Conservation (phyloP, 2,329 filamentous ascomycete genomes). For the Harringtonia aguacate region DNA sequence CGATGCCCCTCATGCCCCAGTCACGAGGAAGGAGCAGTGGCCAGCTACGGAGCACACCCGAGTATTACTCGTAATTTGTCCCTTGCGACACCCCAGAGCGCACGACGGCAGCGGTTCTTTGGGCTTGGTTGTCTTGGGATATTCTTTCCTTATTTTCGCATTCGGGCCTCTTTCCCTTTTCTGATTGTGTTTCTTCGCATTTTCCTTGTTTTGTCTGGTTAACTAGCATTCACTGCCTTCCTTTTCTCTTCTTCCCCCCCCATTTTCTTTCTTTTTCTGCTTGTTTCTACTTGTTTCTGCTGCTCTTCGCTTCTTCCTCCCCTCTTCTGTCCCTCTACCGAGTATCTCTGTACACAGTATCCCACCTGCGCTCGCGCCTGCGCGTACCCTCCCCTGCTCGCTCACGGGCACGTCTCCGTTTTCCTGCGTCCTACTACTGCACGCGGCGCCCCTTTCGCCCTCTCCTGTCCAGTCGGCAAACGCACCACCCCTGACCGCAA, state of each 20-base stretch:
- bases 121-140: background rate
- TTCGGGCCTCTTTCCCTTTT: background rate
- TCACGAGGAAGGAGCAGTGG: background rate
- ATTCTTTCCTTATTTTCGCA: no score
- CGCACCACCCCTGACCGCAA: background rate
- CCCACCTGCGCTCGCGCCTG: no score
- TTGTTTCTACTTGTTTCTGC: no score
- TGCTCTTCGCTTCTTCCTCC: no score
- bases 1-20: background rate
- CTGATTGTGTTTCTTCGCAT: background rate
- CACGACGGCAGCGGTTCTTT: background rate
- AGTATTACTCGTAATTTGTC: no score
- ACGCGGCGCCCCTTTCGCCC: slow-evolving; percentile 1
- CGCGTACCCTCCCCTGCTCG: background rate
- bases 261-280: no score
- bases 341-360: no score
- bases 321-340: background rate
- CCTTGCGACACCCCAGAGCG: no score
- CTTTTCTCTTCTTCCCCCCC: no score
- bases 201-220: background rate
- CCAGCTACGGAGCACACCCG: background rate
- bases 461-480: slow-evolving; percentile 1
- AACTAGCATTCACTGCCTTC: no score
- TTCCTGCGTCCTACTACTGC: slow-evolving; percentile 11
- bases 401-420: slow-evolving; percentile 8